A percentile compares a stretch with the other conserved stretches of the same genome.
Conservation (phyloP, 2,329 filamentous ascomycete species). For the Hypoxylon sp. region DNA sequence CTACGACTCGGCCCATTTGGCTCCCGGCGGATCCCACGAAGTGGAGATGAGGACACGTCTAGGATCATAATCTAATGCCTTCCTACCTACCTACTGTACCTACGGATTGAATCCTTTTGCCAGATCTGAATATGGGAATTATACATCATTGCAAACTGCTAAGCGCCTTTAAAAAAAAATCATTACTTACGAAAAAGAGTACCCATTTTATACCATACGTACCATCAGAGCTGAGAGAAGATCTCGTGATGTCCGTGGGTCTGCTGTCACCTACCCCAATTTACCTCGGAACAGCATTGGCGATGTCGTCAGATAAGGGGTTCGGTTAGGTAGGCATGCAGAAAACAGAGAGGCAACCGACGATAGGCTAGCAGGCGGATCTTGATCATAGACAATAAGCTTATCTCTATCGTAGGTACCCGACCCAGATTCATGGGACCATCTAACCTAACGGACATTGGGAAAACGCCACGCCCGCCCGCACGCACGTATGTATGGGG, state of each 20-base stretch:
- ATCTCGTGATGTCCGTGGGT: constrained; percentile 1
- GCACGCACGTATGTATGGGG: no score
- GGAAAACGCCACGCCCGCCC: no score
- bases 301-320: constrained; percentile 27
- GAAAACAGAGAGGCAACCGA: neutral
- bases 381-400: constrained; percentile 29
- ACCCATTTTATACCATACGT: no score
- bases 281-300: constrained; percentile 4
- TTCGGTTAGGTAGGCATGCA: no score
- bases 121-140: neutral
- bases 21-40: constrained; percentile 16
- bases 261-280: constrained; percentile 2
- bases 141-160: no score
- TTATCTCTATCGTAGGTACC: constrained; percentile 34
- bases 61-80: no score
- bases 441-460: constrained; percentile 7
- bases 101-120: no score
- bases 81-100: no score
- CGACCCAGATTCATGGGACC: constrained; percentile 35
- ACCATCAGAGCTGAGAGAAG: neutral
- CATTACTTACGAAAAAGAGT: no score
- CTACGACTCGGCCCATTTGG: no score
- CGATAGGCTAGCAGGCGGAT: constrained; percentile 15
- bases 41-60: constrained; percentile 25
- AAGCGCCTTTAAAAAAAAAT: no score